Evolutionary conservation across 106 monocot species (phyloP).

Genomic region (Dioscorea zingiberensis): DNA sequence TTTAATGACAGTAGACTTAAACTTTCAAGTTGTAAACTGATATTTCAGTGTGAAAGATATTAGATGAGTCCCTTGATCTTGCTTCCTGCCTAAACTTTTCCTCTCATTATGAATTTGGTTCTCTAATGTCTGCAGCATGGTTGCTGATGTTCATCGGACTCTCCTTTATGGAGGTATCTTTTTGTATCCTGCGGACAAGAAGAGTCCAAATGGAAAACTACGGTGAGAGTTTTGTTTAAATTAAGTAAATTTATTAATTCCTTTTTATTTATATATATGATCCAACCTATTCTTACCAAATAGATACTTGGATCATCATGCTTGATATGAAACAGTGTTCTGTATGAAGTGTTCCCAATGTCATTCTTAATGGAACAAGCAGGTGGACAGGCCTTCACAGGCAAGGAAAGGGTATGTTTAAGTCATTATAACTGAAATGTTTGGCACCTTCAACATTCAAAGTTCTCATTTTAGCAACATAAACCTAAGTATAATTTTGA

Average conservation of each 20-base stretch:
- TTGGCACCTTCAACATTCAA: too few relatives aligned
- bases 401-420: constrained; percentile 68
- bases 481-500: too few relatives aligned
- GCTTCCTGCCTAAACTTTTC: too few relatives aligned
- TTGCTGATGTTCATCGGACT: constrained; percentile 96
- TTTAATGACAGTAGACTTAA: too few relatives aligned
- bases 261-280: neutral
- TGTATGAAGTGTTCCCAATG: constrained; percentile 99
- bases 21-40: too few relatives aligned
- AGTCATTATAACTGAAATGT: too few relatives aligned
- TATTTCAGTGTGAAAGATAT: too few relatives aligned
- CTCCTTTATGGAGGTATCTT: constrained; percentile 98
- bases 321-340: constrained; percentile 52
- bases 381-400: constrained; percentile 96
- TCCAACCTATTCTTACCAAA: neutral
- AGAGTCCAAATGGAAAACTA: constrained; percentile 90
- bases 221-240: constrained; percentile 31
- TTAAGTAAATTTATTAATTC: too few relatives aligned
- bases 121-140: constrained; percentile 59
- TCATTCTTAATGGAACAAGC: constrained; percentile 98
- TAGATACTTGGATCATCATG: neutral
- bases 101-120: neutral
- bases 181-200: constrained; percentile 96
- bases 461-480: too few relatives aligned
- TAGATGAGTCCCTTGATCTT: too few relatives aligned